These are phyloP conservation scores for Ophiostoma himal-ulmi DNA, from an alignment of 2,329 filamentous ascomycete genomes.

Conservation along the genomic window DNA sequence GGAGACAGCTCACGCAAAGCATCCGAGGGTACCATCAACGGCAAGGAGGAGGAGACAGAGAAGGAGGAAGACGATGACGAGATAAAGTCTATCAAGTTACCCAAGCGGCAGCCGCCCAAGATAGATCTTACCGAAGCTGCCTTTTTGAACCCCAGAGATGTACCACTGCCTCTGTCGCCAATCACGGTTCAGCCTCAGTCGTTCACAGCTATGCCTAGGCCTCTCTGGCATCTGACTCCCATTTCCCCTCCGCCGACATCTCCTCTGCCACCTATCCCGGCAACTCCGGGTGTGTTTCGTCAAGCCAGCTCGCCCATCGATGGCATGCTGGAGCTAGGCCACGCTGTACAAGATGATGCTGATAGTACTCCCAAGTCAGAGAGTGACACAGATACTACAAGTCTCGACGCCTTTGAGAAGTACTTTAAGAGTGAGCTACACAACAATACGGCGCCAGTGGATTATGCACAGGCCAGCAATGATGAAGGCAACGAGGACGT, in stretches of 20 bases:
- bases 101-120: not conserved
- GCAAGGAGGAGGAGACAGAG: not conserved
- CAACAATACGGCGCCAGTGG: too few species aligned
- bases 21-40: not conserved
- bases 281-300: not conserved
- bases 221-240: conserved; percentile 9
- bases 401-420: not conserved
- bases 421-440: not conserved
- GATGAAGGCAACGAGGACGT: not conserved
- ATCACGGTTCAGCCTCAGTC: not conserved
- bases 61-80: not conserved
- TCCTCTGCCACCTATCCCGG: conserved; percentile 22
- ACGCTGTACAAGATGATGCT: not conserved
- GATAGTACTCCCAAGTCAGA: not conserved
- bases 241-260: conserved; percentile 19
- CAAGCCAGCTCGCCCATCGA: not conserved
- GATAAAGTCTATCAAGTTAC: not conserved
- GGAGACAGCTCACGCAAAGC: conserved; percentile 9
- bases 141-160: not conserved
- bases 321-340: not conserved
- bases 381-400: not conserved
- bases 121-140: not conserved
- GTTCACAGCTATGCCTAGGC: not conserved
- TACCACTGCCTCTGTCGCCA: not conserved
- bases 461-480: too few species aligned